Percentiles rank a stretch among this genome's conserved stretches.
Evolutionary conservation across 495 filamentous ascomycete genomes (phyloP).

Genomic region (Penicillium coffeae): DNA sequence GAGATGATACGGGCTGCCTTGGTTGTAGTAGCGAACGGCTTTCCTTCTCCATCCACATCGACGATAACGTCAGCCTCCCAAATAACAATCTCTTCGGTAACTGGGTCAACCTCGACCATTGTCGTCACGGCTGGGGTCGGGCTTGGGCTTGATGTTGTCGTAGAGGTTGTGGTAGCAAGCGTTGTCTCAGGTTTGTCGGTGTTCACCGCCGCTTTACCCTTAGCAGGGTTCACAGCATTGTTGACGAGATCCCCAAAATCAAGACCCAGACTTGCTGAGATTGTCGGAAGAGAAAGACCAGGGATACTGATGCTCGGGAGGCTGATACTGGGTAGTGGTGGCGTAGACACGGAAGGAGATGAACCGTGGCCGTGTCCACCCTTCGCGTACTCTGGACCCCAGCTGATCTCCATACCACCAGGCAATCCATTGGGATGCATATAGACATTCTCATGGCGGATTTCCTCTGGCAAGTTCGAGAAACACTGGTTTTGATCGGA

Average conservation of each 20-base stretch:
- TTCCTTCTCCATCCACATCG: constrained; percentile 25
- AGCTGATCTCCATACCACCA: constrained; percentile 48
- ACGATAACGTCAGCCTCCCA: constrained; percentile 37
- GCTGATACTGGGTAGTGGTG: not conserved
- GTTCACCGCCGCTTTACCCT: too few species aligned
- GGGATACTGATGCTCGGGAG: not conserved
- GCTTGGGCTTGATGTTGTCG: constrained; percentile 11
- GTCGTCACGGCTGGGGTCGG: constrained; percentile 27
- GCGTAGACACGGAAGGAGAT: not conserved
- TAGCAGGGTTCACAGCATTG: not conserved
- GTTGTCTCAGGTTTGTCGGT: not conserved
- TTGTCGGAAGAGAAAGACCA: constrained; percentile 5
- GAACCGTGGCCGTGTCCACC: not conserved
- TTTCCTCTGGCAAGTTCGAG: constrained; percentile 42
- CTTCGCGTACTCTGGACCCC: constrained; percentile 46
- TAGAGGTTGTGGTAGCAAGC: constrained; percentile 1
- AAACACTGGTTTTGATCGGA: constrained; percentile 33
- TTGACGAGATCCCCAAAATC: not conserved
- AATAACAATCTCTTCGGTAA: constrained; percentile 35
- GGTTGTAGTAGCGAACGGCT: constrained; percentile 22
- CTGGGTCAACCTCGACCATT: constrained; percentile 18
- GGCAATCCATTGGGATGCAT: constrained; percentile 45
- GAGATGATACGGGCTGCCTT: constrained; percentile 21
- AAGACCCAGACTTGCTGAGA: constrained; percentile 8
- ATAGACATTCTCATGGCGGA: constrained; percentile 36